phyloP scores from a whole-genome alignment of 345 rosid genomes.

The Combretum micranthum region DNA sequence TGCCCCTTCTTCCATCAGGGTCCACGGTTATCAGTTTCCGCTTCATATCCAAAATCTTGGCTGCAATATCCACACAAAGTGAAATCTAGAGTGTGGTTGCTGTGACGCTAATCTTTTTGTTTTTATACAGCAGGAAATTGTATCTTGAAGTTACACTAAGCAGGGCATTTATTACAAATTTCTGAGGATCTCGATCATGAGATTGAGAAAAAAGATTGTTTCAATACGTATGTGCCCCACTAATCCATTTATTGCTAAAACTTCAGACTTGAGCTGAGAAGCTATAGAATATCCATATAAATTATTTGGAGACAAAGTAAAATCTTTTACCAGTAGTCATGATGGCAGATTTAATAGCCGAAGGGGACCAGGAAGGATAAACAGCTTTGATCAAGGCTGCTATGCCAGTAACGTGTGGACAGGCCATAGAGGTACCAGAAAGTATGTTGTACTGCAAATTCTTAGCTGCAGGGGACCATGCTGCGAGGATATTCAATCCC shows the following conservation, averaged over 20 bases:
- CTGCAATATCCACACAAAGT: constrained; percentile 26
- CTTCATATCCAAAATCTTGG: constrained; percentile 28
- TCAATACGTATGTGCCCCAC: no score
- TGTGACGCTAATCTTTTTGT: no score
- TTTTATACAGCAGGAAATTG: no score
- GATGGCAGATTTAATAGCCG: constrained; percentile 65
- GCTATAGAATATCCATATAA: no score
- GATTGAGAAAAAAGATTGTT: neutral
- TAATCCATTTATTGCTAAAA: neutral
- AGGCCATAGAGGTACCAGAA: constrained; percentile 72
- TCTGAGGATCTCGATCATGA: neutral
- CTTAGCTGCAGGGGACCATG: constrained; percentile 47
- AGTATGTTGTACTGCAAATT: constrained; percentile 39
- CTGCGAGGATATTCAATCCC: constrained; percentile 52
- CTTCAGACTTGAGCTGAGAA: neutral
- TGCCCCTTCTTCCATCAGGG: constrained; percentile 44
- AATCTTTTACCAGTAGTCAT: constrained; percentile 58
- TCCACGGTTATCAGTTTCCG: constrained; percentile 31
- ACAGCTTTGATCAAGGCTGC: constrained; percentile 52
- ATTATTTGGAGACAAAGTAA: no score
- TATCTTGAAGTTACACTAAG: no score
- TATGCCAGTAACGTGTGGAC: constrained; percentile 63
- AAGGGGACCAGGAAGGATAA: constrained; percentile 46
- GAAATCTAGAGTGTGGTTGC: neutral
- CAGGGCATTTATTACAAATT: neutral